Conservation (phyloP, 495 filamentous ascomycete species). For the Penicillium silybi region DNA sequence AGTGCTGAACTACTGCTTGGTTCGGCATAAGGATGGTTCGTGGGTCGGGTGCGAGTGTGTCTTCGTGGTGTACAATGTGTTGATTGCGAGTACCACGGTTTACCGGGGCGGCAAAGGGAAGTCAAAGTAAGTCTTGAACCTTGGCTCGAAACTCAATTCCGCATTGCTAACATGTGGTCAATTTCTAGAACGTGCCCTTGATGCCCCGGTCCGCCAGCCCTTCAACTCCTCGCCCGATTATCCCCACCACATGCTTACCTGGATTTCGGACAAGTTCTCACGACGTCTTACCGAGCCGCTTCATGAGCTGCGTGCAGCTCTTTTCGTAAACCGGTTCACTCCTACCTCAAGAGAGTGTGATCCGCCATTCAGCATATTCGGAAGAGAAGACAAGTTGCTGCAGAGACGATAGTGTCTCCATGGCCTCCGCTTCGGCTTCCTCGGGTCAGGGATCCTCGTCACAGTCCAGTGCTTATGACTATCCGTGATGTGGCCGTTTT, state of each 20-base stretch:
- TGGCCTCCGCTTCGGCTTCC: background rate
- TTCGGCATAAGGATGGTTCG: constrained; percentile 62
- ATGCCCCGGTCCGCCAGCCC: constrained; percentile 73
- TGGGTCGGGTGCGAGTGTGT: constrained; percentile 87
- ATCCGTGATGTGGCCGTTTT: constrained; percentile 73
- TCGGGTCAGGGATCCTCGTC: background rate
- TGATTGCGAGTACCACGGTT: constrained; percentile 81
- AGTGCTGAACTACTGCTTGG: constrained; percentile 72
- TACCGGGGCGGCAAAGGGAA: constrained; percentile 66
- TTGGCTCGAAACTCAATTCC: background rate
- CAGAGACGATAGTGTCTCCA: constrained; percentile 7
- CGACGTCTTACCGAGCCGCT: constrained; percentile 53
- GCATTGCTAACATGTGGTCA: constrained; percentile 3
- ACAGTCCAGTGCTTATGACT: constrained; percentile 16
- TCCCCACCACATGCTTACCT: constrained; percentile 87
- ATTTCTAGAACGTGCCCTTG: constrained; percentile 64
- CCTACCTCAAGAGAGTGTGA: constrained; percentile 43
- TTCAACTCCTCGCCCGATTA: constrained; percentile 81
- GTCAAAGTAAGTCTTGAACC: constrained; percentile 58
- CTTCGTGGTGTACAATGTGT: constrained; percentile 81
- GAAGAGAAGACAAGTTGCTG: constrained; percentile 9
- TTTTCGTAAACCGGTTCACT: constrained; percentile 86
- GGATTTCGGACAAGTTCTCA: constrained; percentile 77
- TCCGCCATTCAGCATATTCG: background rate
- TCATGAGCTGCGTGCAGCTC: constrained; percentile 76